Evolutionary conservation across 768 basidiomycete species (phyloP), one percentile per base, ranked within the genome.

Genomic region (Thelephora ganbajun): DNA sequence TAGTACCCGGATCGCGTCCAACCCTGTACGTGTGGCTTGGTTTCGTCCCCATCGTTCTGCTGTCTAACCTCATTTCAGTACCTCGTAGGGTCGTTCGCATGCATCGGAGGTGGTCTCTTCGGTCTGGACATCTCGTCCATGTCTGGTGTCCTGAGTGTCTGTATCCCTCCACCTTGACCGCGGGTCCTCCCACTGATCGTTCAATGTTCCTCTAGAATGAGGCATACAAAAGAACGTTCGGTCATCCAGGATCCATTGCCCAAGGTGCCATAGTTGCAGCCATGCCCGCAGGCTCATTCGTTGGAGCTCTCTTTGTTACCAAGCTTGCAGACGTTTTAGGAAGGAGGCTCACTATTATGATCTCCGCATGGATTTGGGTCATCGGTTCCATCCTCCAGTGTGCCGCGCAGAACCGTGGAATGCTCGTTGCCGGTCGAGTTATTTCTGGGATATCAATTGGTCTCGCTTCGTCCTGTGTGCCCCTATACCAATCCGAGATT

Each of bases 81-180:
- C 60, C 61, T 84, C 49, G 83, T 85, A 48, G 83, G 83, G 26
- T 77, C 80, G 14, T 86, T 86, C 63, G 83, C 83, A 61, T 86
- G 83, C 60, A 84, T 86, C 52, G 83, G 83, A 34, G 82, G 83
- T 54, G 80, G 80, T 44, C 73, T 86, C 34, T 86, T 85, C 58
- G 83, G 83, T 60, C 60, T 86, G 66, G 83, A 86, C 69, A 83
- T 86, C 57, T 81, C 82, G 56, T 85, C 81, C 58, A 85, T 85
- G 83, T 81, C 83, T 45, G 82, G 79, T 6, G 80, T 85, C 45
- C 63, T 85, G 53, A 80, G 60, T 47, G 76, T 77, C 37, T 13
- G 54, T 50, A 66, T 18, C 58, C 22, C 16, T 20, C 20, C 43
- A 5, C n/a, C 41, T 19, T 16, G 23, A 9, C 30, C 6, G 11